These are phyloP conservation scores for Hondaea fermentalgiana DNA, from an alignment of 108 stramenopile genomes.

Conservation along the genomic window DNA sequence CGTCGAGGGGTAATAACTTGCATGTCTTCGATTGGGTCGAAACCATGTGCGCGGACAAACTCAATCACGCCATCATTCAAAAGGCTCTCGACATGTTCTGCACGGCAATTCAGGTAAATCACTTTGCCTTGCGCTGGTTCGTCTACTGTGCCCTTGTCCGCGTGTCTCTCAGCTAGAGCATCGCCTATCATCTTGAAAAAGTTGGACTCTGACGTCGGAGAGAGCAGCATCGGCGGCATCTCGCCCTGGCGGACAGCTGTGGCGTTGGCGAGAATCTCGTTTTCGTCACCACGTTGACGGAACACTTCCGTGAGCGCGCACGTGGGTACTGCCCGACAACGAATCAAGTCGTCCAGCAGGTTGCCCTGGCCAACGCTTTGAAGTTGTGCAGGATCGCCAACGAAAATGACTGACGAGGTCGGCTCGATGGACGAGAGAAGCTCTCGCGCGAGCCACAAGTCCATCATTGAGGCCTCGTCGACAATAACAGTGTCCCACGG, in stretches of 20 bases:
- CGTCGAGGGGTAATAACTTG: constrained; percentile 8
- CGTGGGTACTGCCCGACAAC: background rate
- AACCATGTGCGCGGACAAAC: background rate
- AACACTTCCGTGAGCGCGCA: background rate
- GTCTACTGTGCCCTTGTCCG: background rate
- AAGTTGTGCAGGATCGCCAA: constrained; percentile 14
- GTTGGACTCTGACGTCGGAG: background rate
- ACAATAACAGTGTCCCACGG: background rate
- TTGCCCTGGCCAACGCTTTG: background rate
- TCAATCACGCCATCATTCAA: background rate
- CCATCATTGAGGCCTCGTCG: constrained; percentile 16
- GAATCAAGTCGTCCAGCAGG: background rate
- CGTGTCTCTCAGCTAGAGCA: background rate
- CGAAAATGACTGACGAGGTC: background rate
- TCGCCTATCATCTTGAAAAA: background rate
- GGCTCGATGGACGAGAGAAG: background rate
- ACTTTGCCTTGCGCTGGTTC: background rate
- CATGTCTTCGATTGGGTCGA: background rate
- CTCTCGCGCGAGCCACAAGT: background rate
- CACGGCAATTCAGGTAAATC: background rate
- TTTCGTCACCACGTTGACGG: background rate
- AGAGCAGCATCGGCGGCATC: background rate
- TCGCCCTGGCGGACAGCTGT: background rate
- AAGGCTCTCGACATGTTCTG: background rate
- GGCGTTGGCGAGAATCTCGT: background rate